Evolutionary conservation across 805 yeast genomes (phyloP).

Genomic region (Myxozyma mucilagina): DNA sequence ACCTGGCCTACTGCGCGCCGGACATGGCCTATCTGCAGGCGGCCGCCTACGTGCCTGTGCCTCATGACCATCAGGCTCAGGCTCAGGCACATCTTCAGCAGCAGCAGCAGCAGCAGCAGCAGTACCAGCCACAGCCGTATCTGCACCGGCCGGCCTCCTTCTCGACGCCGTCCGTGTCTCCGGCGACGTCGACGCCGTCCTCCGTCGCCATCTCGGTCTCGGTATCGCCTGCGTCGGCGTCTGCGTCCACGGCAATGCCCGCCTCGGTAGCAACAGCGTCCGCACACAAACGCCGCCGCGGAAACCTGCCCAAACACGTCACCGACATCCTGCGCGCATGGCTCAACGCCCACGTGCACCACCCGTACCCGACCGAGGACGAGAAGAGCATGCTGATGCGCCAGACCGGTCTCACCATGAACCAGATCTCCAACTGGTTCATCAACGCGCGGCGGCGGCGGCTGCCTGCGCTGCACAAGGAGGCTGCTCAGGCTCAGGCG

Average conservation of each 20-base stretch:
- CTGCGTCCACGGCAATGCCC: not conserved
- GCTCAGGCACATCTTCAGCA: slow-evolving; percentile 3
- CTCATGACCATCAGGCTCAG: not conserved
- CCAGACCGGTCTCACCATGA: slow-evolving; percentile 75
- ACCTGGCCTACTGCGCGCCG: slow-evolving; percentile 18
- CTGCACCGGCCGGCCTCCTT: slow-evolving; percentile 6
- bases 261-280: not conserved
- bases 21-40: slow-evolving; percentile 10
- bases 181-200: not conserved
- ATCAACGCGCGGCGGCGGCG: slow-evolving; percentile 82
- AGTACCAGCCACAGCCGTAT: slow-evolving; percentile 7
- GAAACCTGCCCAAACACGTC: slow-evolving; percentile 76
- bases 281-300: slow-evolving; percentile 50
- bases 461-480: slow-evolving; percentile 44
- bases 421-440: slow-evolving; percentile 84
- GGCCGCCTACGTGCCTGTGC: slow-evolving; percentile 3
- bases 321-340: slow-evolving; percentile 70
- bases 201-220: not conserved
- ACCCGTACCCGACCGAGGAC: slow-evolving; percentile 81
- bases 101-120: slow-evolving; percentile 19
- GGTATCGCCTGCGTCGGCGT: not conserved
- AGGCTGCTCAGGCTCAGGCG: not conserved
- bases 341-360: slow-evolving; percentile 71
- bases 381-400: slow-evolving; percentile 70
- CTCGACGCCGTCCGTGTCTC: not conserved